Evolutionary conservation across 2,329 filamentous ascomycete species (phyloP), one percentile per base, ranked within the genome.

Genomic region (Exophiala xenobiotica): DNA sequence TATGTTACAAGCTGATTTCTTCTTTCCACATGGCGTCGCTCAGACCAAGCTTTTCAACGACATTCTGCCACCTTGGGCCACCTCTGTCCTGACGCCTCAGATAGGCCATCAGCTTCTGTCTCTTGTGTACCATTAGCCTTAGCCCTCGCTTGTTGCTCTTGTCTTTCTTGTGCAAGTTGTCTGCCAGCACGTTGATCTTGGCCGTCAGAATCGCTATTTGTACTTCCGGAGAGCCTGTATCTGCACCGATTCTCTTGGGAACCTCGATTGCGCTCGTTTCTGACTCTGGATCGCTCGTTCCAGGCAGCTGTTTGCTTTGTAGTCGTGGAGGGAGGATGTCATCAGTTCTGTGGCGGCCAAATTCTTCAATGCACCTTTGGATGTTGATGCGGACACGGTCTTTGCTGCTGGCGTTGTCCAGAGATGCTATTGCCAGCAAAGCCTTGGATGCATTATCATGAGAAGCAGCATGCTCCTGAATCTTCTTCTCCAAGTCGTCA

Each of bases 181-280:
- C 78, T 12, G 87, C 85, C 43, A 99, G 70, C 19, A 86, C 84
- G 57, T 89, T 79, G 67, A 99, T 99, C 79, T 96, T 97, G 51
- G 90, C 82, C 2, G 93, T 99, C 68, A 99, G 71, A 62, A 99
- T 95, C 39, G 90, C 91, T 60, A 95, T 90, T 76, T 99, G 93
- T n/a, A 99, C 95, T 73, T 99, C 93, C 5, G 89, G 89, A 63
- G 89, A 95, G 27, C 93, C 93, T 1, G 92, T 99, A 67, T 99
- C 93, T 4, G 87, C 87, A 0, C 93, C 93, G n/a, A 85, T 83
- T 24, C 95, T 86, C 19, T 53, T 54, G 5, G 58, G 52, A 42
- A 80, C 46, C n/a, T 39, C 22, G 19, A 39, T 44, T 2, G 49
- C 39, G 11, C 29, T 14, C 16, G 29, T 14, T 2, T 48, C 56